These are phyloP conservation scores for Acanthamoeba polyphaga DNA, from an alignment of 208 protist species.

Conservation along the genomic window DNA sequence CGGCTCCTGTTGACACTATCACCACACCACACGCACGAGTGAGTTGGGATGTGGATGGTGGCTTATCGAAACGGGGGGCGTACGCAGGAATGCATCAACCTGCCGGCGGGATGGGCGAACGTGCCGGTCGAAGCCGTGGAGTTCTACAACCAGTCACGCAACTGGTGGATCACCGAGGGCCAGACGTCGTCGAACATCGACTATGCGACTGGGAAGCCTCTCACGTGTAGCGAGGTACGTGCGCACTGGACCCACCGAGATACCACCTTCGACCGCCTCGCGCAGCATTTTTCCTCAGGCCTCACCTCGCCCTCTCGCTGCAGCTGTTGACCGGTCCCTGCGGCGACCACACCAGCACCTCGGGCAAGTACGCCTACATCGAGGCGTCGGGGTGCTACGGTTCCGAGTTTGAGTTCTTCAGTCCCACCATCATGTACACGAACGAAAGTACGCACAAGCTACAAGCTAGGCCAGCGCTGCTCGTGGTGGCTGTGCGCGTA, in stretches of 20 bases:
- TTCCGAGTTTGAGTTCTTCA: conserved; percentile 27
- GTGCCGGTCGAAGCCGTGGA: not conserved
- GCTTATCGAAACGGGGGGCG: not conserved
- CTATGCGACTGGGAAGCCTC: not conserved
- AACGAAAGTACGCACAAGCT: not conserved
- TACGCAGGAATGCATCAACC: conserved; percentile 22
- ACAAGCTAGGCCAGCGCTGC: not conserved
- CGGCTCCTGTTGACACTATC: not conserved
- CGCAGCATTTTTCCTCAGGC: not conserved
- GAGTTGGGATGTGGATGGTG: not conserved
- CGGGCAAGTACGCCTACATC: conserved; percentile 43
- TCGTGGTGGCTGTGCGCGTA: too few relatives aligned
- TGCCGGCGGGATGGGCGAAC: conserved; percentile 28
- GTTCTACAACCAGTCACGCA: conserved; percentile 22
- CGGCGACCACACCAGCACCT: not conserved
- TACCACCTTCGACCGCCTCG: not conserved
- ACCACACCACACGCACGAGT: not conserved
- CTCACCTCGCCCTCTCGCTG: not conserved
- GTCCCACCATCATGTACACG: conserved; percentile 2
- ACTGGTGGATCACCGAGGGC: conserved; percentile 38
- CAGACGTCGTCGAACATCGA: conserved; percentile 36
- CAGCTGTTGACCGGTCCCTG: conserved; percentile 43
- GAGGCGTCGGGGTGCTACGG: conserved; percentile 57
- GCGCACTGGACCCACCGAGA: not conserved
- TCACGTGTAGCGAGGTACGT: conserved; percentile 10